Evolutionary conservation across 1,139 yeast species (phyloP).

Genomic region (Taphrina deformans): DNA sequence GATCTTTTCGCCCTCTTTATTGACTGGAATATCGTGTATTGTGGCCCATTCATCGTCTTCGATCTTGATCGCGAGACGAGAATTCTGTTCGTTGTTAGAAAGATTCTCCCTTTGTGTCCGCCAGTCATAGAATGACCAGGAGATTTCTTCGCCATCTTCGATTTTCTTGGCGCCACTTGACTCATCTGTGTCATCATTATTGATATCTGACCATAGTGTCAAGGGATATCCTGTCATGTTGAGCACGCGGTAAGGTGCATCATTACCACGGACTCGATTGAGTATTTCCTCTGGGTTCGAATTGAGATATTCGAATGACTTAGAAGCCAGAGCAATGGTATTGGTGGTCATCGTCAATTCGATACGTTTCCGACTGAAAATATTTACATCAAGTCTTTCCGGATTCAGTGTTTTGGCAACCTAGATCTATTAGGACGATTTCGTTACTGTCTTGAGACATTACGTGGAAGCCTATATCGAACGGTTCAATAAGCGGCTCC

Average conservation of each 20-base stretch:
- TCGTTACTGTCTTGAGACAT: conserved; percentile 39
- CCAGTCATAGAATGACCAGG: conserved; percentile 98
- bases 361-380: conserved; percentile 71
- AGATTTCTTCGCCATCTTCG: conserved; percentile 55
- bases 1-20: conserved; percentile 81
- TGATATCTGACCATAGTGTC: conserved; percentile 69
- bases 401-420: conserved; percentile 41
- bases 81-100: conserved; percentile 20
- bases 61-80: conserved; percentile 43
- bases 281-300: conserved; percentile 55
- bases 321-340: conserved; percentile 50
- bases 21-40: conserved; percentile 61
- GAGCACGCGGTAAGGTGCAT: conserved; percentile 74
- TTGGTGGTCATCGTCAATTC: conserved; percentile 81
- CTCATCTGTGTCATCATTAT: conserved; percentile 41
- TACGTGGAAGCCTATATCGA: conserved; percentile 77
- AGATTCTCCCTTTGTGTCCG: conserved; percentile 68
- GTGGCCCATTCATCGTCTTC: conserved; percentile 58
- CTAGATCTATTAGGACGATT: conserved; percentile 23
- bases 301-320: conserved; percentile 64
- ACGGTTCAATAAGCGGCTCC: conserved; percentile 92
- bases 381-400: conserved; percentile 58
- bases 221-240: conserved; percentile 85
- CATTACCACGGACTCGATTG: conserved; percentile 69
- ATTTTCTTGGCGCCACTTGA: conserved; percentile 47